Conservation (phyloP, 169 alveolate species). For the Plasmodium yoelii region DNA sequence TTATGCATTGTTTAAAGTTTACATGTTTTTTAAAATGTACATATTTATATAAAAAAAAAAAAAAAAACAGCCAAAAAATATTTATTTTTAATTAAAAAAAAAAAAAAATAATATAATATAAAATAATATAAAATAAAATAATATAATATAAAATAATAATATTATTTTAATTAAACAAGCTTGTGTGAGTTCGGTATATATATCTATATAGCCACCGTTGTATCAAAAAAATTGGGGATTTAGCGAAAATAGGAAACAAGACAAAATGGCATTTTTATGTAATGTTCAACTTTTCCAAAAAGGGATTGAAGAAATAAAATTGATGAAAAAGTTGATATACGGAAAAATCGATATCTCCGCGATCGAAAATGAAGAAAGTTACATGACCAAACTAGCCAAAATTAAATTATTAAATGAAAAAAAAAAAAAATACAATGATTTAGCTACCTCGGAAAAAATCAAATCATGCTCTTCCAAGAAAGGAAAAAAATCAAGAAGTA, state of each 20-base stretch:
- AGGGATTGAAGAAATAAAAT: conserved; percentile 24
- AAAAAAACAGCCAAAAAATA: no score
- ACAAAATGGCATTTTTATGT: conserved; percentile 41
- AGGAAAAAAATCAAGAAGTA: conserved; percentile 47
- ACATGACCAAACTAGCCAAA: conserved; percentile 38
- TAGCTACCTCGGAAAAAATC: conserved; percentile 24
- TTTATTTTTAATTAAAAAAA: no score
- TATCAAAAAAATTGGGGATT: no score
- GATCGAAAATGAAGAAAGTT: conserved; percentile 10
- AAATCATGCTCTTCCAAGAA: conserved; percentile 5
- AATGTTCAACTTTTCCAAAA: conserved; percentile 28
- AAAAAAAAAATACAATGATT: conserved; percentile 18
- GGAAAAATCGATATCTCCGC: conserved; percentile 1
- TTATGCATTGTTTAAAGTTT: no score
- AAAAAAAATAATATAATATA: no score
- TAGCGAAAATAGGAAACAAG: background rate
- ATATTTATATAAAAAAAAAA: no score
- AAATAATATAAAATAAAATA: no score
- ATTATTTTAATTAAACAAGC: no score
- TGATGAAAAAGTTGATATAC: conserved; percentile 8
- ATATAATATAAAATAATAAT: no score
- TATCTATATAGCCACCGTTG: no score
- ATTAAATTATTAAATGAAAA: conserved; percentile 10
- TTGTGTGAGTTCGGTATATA: no score
- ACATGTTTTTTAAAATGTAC: no score